Evolutionary conservation across 2,329 filamentous ascomycete genomes (phyloP).

Genomic region (Neopestalotiopsis sp.): DNA sequence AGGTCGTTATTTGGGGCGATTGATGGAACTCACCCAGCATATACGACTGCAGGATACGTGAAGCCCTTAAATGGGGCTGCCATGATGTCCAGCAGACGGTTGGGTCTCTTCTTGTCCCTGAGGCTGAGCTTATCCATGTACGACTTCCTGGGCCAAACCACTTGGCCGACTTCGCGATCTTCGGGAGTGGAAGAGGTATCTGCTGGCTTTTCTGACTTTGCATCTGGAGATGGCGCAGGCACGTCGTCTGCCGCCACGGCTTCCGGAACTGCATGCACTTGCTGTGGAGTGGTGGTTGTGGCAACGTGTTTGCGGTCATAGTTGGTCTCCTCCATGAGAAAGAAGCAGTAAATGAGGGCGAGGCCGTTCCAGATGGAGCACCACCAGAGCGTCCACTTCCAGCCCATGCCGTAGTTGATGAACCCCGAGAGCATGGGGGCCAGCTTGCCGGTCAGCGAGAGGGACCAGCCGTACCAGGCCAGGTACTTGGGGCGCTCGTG

Average conservation of each 20-base stretch:
- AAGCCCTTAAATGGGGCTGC: constrained; percentile 36
- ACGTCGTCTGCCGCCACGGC: constrained; percentile 22
- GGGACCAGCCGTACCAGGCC: constrained; percentile 45
- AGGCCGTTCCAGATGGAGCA: constrained; percentile 43
- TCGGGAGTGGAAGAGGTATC: neutral
- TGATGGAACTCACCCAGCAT: constrained; percentile 37
- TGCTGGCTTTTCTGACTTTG: neutral
- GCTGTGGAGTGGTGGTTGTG: constrained; percentile 24
- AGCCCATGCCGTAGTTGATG: constrained; percentile 46
- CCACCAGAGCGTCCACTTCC: constrained; percentile 49
- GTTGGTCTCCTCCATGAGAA: constrained; percentile 65
- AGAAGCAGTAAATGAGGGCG: constrained; percentile 47
- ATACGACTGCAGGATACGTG: constrained; percentile 38
- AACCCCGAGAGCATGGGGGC: constrained; percentile 50
- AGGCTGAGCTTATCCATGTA: constrained; percentile 42
- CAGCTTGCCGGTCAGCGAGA: constrained; percentile 47
- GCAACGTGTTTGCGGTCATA: constrained; percentile 45
- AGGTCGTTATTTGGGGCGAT: neutral
- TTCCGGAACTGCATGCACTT: constrained; percentile 25
- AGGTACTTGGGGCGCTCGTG: constrained; percentile 50
- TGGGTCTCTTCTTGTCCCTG: constrained; percentile 42
- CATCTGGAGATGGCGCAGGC: neutral
- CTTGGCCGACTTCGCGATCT: constrained; percentile 34
- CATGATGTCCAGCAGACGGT: constrained; percentile 42
- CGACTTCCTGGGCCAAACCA: constrained; percentile 39